These are phyloP conservation scores for Boletales sp. DNA, from an alignment of 768 basidiomycete species.

Conservation along the genomic window DNA sequence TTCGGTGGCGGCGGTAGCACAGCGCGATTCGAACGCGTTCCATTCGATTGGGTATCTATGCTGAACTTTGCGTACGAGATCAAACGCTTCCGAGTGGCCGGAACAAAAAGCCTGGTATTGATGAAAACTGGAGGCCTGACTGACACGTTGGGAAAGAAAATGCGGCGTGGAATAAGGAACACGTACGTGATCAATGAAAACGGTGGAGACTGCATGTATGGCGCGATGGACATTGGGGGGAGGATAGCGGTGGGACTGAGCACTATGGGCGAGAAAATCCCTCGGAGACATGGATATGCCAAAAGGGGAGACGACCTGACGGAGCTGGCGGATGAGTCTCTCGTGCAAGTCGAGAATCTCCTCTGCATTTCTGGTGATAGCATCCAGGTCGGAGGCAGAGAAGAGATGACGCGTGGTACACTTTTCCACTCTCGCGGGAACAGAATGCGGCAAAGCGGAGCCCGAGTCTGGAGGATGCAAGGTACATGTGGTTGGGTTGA, in stretches of 20 bases:
- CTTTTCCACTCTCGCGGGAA: slow-evolving; percentile 29
- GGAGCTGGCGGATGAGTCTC: slow-evolving; percentile 55
- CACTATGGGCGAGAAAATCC: slow-evolving; percentile 12
- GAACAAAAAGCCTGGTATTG: slow-evolving; percentile 87
- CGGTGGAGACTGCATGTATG: slow-evolving; percentile 42
- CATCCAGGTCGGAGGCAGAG: slow-evolving; percentile 52
- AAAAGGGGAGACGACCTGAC: slow-evolving; percentile 44
- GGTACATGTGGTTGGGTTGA: slow-evolving; percentile 14
- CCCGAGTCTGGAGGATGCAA: slow-evolving; percentile 15
- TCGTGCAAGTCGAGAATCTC: slow-evolving; percentile 70
- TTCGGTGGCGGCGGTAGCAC: slow-evolving; percentile 51
- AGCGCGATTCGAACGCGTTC: slow-evolving; percentile 80
- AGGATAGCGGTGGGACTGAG: slow-evolving; percentile 1
- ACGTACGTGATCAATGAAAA: slow-evolving; percentile 57
- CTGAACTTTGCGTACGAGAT: slow-evolving; percentile 64
- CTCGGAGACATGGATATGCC: slow-evolving; percentile 42
- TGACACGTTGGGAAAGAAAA: slow-evolving; percentile 3
- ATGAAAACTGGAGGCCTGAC: slow-evolving; percentile 68
- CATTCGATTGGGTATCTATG: slow-evolving; percentile 69
- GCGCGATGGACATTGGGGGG: slow-evolving; percentile 42
- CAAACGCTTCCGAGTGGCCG: slow-evolving; percentile 78
- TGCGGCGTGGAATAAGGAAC: neutral
- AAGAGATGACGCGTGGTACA: slow-evolving; percentile 47
- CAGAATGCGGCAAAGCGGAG: slow-evolving; percentile 6
- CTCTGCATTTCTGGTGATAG: slow-evolving; percentile 63